A percentile compares a stretch with the other conserved stretches of the same genome.
Conservation (phyloP, 2,329 filamentous ascomycete species). For the Neofusicoccum kwambonambiense region DNA sequence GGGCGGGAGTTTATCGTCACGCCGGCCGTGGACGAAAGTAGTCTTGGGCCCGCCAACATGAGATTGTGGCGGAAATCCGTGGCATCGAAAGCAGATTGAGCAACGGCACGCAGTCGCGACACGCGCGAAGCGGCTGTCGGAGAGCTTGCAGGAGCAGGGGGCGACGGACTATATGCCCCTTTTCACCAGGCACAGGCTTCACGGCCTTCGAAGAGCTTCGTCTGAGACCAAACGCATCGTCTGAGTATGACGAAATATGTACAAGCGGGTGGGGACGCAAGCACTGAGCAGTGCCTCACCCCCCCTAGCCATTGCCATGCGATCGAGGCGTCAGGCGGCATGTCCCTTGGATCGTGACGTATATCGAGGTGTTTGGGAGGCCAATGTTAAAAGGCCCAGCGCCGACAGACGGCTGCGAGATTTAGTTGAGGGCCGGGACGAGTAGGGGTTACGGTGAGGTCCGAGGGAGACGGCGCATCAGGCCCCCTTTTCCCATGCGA, state of each 20-base stretch:
- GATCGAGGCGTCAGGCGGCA: conserved; percentile 4
- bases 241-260: conserved; percentile 2
- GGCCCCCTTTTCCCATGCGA: conserved; percentile 1
- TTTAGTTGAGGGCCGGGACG: neutral
- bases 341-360: conserved; percentile 8
- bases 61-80: neutral
- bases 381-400: neutral
- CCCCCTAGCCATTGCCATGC: neutral
- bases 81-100: neutral
- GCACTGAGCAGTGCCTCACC: neutral
- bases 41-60: no score
- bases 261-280: neutral
- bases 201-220: neutral
- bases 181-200: neutral
- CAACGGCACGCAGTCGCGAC: neutral
- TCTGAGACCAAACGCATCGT: neutral
- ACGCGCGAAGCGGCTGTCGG: neutral
- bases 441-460: conserved; percentile 1
- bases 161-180: neutral
- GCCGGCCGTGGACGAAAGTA: no score
- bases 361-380: neutral
- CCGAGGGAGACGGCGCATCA: neutral
- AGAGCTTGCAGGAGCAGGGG: neutral
- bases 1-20: neutral
- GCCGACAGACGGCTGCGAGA: conserved; percentile 5